phyloP scores from a whole-genome alignment of 1,284 basidiomycete genomes.

The Tylopilus sp. region DNA sequence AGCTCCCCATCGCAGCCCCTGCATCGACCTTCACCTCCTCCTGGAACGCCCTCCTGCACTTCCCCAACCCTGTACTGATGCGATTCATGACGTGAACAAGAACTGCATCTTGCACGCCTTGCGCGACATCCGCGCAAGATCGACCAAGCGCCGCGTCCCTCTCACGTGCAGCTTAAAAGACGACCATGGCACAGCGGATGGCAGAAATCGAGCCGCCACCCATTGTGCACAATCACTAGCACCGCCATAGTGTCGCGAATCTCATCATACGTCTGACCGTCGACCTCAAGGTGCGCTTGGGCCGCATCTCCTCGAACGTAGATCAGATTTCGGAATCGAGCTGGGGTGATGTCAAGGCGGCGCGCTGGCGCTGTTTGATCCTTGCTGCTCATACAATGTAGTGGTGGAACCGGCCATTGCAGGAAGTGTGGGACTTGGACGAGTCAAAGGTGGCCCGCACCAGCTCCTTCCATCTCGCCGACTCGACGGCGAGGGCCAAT shows the following conservation, averaged over 20 bases:
- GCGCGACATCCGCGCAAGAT: too few relatives aligned
- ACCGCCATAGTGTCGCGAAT: constrained; percentile 24
- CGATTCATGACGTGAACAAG: constrained; percentile 46
- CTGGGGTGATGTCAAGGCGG: constrained; percentile 38
- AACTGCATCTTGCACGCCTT: constrained; percentile 30
- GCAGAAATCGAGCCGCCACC: constrained; percentile 52
- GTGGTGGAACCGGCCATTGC: too few relatives aligned
- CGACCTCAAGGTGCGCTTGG: constrained; percentile 38
- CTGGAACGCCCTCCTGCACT: too few relatives aligned
- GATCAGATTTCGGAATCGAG: constrained; percentile 43
- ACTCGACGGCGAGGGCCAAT: too few relatives aligned
- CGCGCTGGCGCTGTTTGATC: constrained; percentile 37
- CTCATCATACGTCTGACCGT: constrained; percentile 29
- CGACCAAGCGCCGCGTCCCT: constrained; percentile 27
- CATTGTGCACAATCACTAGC: constrained; percentile 34
- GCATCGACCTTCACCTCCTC: constrained; percentile 28
- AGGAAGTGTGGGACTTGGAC: too few relatives aligned
- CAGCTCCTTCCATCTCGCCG: too few relatives aligned
- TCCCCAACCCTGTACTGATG: constrained; percentile 24
- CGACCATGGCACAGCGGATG: constrained; percentile 39
- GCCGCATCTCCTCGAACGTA: constrained; percentile 42
- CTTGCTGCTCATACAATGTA: too few relatives aligned
- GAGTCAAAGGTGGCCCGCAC: too few relatives aligned
- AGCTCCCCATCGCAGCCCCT: constrained; percentile 19
- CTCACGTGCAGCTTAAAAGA: constrained; percentile 47